Evolutionary conservation across 2,329 filamentous ascomycete species (phyloP), one percentile per base, ranked within the genome.

Genomic region (Ceratocystis cacaofunesta): DNA sequence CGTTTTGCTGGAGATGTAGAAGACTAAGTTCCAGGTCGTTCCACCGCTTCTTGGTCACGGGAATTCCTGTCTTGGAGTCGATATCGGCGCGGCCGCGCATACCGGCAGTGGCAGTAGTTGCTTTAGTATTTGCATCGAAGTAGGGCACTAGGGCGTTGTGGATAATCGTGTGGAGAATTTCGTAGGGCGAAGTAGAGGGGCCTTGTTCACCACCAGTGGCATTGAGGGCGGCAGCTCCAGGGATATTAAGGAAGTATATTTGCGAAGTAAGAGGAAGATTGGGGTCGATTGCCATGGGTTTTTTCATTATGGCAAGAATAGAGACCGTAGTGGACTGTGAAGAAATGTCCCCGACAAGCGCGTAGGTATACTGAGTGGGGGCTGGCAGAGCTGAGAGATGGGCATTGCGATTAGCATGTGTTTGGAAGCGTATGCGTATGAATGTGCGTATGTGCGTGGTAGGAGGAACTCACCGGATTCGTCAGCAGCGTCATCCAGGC

Each of bases 31-130:
- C 92, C 70, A 99, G 78, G 74, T 99, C 95, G 62, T 92, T 94
- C 74, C 97, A 87, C 72, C 91, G 90, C 82, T 96, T 96, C 80
- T 96, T 96, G 22, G 94, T 92, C n/a, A 92, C 90, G 17, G 94
- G 91, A 68, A 99, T 92, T 68, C 94, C 94, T 19, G 90, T 95
- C 78, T 95, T 95, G 57, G 89, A 86, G 72, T 97, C 94, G 62
- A 89, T 85, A 72, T 97, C 92, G 22, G 88, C 84, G 71, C 90
- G 85, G 69, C 85, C 86, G 72, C 89, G 87, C 65, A 80, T 78
- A 17, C 85, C 84, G 72, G 82, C 83, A 66, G 78, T 83, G 66
- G 78, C 77, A 62, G 83, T 77, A 71, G 90, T 87, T 69, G 82
- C 88, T 77, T 91, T 92, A 67, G 92, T 95, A 74, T 91, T 95